phyloP scores from a whole-genome alignment of 2,329 filamentous ascomycete genomes.

The Penicillium sp. region DNA sequence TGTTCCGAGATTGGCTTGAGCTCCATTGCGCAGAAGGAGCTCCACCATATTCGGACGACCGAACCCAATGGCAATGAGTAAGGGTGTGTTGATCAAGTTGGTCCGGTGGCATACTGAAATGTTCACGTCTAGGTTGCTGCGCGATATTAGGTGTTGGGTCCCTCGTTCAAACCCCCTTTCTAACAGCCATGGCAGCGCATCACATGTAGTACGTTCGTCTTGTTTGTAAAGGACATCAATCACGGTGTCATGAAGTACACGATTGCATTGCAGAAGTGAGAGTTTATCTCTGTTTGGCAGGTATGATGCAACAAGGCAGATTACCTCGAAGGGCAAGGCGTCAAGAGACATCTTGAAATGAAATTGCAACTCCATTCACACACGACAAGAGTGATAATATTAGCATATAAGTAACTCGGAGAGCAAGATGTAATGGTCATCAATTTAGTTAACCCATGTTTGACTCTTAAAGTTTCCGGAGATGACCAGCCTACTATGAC shows the following conservation, averaged over 20 bases:
- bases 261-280: background rate
- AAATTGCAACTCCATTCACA: background rate
- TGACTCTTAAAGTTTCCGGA: background rate
- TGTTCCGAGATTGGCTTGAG: background rate
- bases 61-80: background rate
- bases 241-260: background rate
- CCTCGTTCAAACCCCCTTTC: background rate
- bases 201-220: accelerated
- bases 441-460: background rate
- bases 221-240: background rate
- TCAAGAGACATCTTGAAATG: background rate
- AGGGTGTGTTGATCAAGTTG: background rate
- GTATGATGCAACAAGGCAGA: background rate
- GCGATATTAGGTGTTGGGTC: background rate
- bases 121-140: background rate
- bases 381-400: background rate
- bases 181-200: background rate
- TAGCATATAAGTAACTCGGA: background rate
- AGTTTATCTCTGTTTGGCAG: background rate
- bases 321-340: background rate
- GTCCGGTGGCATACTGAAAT: accelerated
- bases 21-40: background rate
- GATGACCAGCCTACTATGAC: background rate
- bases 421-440: background rate
- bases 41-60: background rate